Evolutionary conservation across 805 yeast genomes (phyloP).

Genomic region (Yamadazyma kitorensis): DNA sequence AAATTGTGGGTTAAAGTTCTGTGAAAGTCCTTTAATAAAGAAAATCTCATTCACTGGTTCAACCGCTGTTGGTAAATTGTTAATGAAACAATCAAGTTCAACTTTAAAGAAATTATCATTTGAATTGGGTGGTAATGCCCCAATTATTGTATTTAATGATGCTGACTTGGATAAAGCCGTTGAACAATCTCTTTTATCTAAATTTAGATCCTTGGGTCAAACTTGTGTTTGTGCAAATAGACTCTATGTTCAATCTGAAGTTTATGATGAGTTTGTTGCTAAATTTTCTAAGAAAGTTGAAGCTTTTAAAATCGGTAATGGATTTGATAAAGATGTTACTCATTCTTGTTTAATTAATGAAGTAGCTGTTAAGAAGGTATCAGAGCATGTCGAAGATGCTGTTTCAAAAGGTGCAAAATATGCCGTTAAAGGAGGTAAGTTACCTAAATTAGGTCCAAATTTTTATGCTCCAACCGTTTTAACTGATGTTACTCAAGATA

Average conservation of each 20-base stretch:
- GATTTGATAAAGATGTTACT: slow-evolving; percentile 48
- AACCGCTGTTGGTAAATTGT: slow-evolving; percentile 65
- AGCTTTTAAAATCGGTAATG: slow-evolving; percentile 54
- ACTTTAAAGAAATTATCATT: slow-evolving; percentile 68
- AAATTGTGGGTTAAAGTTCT: slow-evolving; percentile 49
- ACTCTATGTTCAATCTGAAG: slow-evolving; percentile 57
- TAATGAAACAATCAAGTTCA: slow-evolving; percentile 59
- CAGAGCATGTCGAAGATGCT: slow-evolving; percentile 54
- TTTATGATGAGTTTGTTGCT: slow-evolving; percentile 61
- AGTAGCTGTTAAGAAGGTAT: slow-evolving; percentile 51
- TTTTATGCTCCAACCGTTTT: slow-evolving; percentile 57
- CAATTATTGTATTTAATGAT: slow-evolving; percentile 71
- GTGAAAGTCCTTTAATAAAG: slow-evolving; percentile 53
- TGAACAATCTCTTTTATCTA: slow-evolving; percentile 61
- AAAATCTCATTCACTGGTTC: slow-evolving; percentile 80
- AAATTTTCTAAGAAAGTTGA: slow-evolving; percentile 47
- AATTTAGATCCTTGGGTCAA: slow-evolving; percentile 77
- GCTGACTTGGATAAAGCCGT: slow-evolving; percentile 67
- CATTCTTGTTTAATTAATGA: slow-evolving; percentile 58
- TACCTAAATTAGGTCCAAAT: slow-evolving; percentile 47
- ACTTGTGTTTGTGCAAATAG: slow-evolving; percentile 82
- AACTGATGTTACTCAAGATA: slow-evolving; percentile 48
- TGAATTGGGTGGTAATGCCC: slow-evolving; percentile 83
- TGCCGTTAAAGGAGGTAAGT: slow-evolving; percentile 50
- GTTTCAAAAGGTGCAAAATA: slow-evolving; percentile 51